These are phyloP conservation scores for Apiospora koreana DNA, from an alignment of 2,329 filamentous ascomycete genomes.

Conservation along the genomic window DNA sequence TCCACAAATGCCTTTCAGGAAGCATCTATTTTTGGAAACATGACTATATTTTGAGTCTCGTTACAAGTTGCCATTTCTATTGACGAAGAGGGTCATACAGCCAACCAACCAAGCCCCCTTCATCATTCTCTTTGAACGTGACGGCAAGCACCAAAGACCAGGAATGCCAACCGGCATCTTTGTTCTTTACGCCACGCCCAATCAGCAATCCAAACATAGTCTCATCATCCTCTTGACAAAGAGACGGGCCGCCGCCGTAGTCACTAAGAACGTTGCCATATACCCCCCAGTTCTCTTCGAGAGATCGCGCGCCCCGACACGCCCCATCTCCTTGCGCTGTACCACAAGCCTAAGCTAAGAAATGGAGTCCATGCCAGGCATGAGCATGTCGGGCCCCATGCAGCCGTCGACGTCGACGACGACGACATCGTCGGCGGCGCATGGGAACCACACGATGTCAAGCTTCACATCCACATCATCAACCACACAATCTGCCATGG, in stretches of 20 bases:
- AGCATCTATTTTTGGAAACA: neutral
- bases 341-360: neutral
- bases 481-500: neutral
- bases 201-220: neutral
- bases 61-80: neutral
- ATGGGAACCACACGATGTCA: neutral
- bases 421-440: neutral
- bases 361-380: constrained; percentile 11
- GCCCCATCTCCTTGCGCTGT: neutral
- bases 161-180: neutral
- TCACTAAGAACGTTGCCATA: neutral
- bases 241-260: neutral
- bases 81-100: neutral
- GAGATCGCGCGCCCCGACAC: neutral
- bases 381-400: constrained; percentile 12
- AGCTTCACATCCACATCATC: neutral
- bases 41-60: neutral
- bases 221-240: neutral
- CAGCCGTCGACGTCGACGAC: neutral
- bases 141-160: neutral
- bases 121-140: neutral
- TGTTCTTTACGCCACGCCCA: neutral
- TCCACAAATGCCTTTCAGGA: neutral
- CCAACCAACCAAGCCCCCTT: neutral
- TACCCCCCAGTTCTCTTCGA: neutral